Percentiles rank a stretch among this genome's conserved stretches.
Conservation (phyloP, 768 basidiomycete genomes). For the Lyophyllum decastes region DNA sequence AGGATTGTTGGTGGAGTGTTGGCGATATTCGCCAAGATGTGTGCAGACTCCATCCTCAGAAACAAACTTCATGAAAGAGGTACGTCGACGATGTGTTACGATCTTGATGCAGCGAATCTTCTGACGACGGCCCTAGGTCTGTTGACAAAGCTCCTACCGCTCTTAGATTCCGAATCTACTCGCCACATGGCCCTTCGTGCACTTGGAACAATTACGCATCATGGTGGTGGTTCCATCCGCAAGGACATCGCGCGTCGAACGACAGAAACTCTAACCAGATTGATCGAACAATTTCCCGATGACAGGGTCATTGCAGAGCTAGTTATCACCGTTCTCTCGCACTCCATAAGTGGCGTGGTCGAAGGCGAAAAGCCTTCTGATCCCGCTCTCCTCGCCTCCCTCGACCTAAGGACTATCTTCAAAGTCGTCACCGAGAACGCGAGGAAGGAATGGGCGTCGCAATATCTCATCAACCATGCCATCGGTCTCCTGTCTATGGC, state of each 20-base stretch:
- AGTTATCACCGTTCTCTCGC: slow-evolving; percentile 51
- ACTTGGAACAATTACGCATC: slow-evolving; percentile 60
- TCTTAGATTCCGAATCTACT: slow-evolving; percentile 47
- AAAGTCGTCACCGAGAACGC: slow-evolving; percentile 42
- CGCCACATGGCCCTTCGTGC: slow-evolving; percentile 57
- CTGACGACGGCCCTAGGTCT: slow-evolving; percentile 42
- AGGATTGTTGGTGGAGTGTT: slow-evolving; percentile 57
- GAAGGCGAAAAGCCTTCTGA: slow-evolving; percentile 39
- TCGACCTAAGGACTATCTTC: slow-evolving; percentile 47
- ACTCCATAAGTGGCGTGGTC: slow-evolving; percentile 47
- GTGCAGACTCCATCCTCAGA: slow-evolving; percentile 56
- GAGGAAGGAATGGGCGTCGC: slow-evolving; percentile 41
- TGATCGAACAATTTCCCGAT: slow-evolving; percentile 51
- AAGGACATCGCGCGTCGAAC: slow-evolving; percentile 51
- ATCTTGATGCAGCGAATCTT: not conserved
- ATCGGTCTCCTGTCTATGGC: slow-evolving; percentile 45
- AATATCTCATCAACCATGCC: slow-evolving; percentile 52
- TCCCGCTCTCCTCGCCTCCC: slow-evolving; percentile 34
- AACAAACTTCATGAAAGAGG: slow-evolving; percentile 62
- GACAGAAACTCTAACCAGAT: slow-evolving; percentile 37
- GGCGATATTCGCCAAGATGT: slow-evolving; percentile 67
- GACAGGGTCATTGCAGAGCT: slow-evolving; percentile 53
- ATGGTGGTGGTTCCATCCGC: slow-evolving; percentile 53
- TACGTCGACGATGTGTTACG: slow-evolving; percentile 18
- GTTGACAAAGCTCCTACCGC: slow-evolving; percentile 55